A percentile compares a stretch with the other conserved stretches of the same genome.
These are phyloP conservation scores for Komagataella phaffii DNA, from an alignment of 805 yeast species.

Conservation along the genomic window DNA sequence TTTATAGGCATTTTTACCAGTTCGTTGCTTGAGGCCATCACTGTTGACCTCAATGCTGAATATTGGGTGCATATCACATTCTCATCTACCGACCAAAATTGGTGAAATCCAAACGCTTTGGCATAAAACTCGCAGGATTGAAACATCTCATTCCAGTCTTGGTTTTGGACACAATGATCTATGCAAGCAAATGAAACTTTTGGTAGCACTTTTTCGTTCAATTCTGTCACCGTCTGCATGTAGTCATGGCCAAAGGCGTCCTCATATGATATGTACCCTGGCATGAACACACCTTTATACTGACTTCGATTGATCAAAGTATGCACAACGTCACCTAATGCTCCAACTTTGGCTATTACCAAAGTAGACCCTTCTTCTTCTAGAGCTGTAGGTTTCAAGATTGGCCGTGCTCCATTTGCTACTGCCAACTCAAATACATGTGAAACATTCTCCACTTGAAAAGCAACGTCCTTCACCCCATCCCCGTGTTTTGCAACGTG, in stretches of 20 bases:
- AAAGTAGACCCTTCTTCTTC: constrained; percentile 38
- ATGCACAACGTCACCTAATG: constrained; percentile 55
- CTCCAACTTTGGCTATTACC: constrained; percentile 34
- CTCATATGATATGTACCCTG: constrained; percentile 22
- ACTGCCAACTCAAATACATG: constrained; percentile 31
- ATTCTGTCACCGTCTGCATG: neutral
- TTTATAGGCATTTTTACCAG: constrained; percentile 69
- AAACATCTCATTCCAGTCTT: constrained; percentile 55
- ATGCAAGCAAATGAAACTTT: constrained; percentile 28
- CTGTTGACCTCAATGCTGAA: constrained; percentile 60
- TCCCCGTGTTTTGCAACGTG: constrained; percentile 55
- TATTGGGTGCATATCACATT: constrained; percentile 54
- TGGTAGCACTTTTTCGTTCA: constrained; percentile 12
- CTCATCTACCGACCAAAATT: constrained; percentile 81
- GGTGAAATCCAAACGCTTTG: constrained; percentile 54
- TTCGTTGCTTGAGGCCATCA: constrained; percentile 60
- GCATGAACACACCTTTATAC: constrained; percentile 34
- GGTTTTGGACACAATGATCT: constrained; percentile 78
- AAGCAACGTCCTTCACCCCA: constrained; percentile 68
- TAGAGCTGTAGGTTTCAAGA: constrained; percentile 14
- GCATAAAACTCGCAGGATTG: constrained; percentile 46
- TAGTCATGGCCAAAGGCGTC: constrained; percentile 2
- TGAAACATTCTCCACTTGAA: constrained; percentile 41
- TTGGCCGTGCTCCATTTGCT: constrained; percentile 33
- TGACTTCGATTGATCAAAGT: constrained; percentile 39